Percentiles rank a stretch among this genome's conserved stretches.
phyloP scores from a whole-genome alignment of 2,329 filamentous ascomycete species.

The Pseudofabraea citricarpa region DNA sequence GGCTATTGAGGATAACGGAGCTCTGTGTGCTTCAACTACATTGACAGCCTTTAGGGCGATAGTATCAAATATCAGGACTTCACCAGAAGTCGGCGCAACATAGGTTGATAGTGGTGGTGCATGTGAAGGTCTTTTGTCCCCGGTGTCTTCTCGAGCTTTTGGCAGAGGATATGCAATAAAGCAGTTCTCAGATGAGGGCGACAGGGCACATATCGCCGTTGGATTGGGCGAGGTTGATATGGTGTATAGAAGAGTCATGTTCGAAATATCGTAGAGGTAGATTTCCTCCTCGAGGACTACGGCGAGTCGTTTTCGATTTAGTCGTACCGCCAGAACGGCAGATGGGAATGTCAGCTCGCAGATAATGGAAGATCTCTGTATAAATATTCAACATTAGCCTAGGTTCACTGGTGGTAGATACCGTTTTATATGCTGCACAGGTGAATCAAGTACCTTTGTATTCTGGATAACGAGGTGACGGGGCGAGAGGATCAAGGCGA shows the following conservation, averaged over 20 bases:
- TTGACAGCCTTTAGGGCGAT: slow-evolving; percentile 87
- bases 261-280: slow-evolving; percentile 97
- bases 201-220: slow-evolving; percentile 84
- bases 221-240: slow-evolving; percentile 94
- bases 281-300: slow-evolving; percentile 95
- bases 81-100: slow-evolving; percentile 79
- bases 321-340: slow-evolving; percentile 86
- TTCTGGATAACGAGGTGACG: slow-evolving; percentile 94
- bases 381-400: slow-evolving; percentile 6
- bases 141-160: slow-evolving; percentile 58
- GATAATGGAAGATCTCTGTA: slow-evolving; percentile 70
- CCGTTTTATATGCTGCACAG: background rate
- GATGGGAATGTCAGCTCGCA: slow-evolving; percentile 98
- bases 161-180: slow-evolving; percentile 92
- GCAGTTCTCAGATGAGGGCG: slow-evolving; percentile 91
- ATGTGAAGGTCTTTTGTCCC: slow-evolving; percentile 63
- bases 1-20: slow-evolving; percentile 83
- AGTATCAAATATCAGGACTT: slow-evolving; percentile 90
- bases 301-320: slow-evolving; percentile 90
- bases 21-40: slow-evolving; percentile 90
- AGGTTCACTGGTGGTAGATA: too few species aligned
- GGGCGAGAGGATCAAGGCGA: slow-evolving; percentile 88
- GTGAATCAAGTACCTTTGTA: slow-evolving; percentile 64
- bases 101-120: slow-evolving; percentile 77
- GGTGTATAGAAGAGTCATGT: slow-evolving; percentile 91